These are phyloP conservation scores for Venturia asperata DNA, from an alignment of 2,329 filamentous ascomycete genomes.

Conservation along the genomic window DNA sequence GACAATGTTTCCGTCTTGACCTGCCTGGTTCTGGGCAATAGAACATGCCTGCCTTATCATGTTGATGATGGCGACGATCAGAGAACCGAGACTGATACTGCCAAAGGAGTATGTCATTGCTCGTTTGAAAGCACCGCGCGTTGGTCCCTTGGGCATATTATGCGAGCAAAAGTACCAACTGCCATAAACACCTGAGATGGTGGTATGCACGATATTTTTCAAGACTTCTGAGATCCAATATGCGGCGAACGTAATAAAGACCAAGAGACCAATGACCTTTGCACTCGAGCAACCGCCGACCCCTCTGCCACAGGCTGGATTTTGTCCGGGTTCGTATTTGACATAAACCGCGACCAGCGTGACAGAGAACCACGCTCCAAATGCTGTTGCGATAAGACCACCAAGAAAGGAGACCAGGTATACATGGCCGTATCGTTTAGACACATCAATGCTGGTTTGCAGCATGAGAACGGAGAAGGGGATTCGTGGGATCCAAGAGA, in stretches of 20 bases:
- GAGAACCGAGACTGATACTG: constrained; percentile 77
- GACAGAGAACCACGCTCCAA: constrained; percentile 78
- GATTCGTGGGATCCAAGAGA: constrained; percentile 82
- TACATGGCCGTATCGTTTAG: constrained; percentile 76
- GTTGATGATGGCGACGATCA: constrained; percentile 83
- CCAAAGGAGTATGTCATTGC: constrained; percentile 88
- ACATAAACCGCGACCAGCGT: constrained; percentile 83
- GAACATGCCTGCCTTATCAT: constrained; percentile 75
- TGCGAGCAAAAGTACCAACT: constrained; percentile 80
- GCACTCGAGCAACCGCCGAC: constrained; percentile 61
- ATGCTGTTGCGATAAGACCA: constrained; percentile 65
- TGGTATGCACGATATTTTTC: constrained; percentile 88
- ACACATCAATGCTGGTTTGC: constrained; percentile 75
- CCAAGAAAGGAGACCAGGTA: constrained; percentile 81
- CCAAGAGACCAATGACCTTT: constrained; percentile 76
- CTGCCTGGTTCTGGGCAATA: constrained; percentile 61
- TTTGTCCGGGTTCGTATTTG: constrained; percentile 64
- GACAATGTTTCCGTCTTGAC: constrained; percentile 61
- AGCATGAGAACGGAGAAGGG: constrained; percentile 90
- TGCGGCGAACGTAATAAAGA: constrained; percentile 58
- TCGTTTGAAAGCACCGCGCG: constrained; percentile 73
- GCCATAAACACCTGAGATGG: constrained; percentile 80
- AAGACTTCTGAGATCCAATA: constrained; percentile 94
- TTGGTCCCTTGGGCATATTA: constrained; percentile 67
- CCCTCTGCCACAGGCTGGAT: constrained; percentile 47